phyloP scores from a whole-genome alignment of 2,329 filamentous ascomycete genomes.

The Fusarium ramigenum region DNA sequence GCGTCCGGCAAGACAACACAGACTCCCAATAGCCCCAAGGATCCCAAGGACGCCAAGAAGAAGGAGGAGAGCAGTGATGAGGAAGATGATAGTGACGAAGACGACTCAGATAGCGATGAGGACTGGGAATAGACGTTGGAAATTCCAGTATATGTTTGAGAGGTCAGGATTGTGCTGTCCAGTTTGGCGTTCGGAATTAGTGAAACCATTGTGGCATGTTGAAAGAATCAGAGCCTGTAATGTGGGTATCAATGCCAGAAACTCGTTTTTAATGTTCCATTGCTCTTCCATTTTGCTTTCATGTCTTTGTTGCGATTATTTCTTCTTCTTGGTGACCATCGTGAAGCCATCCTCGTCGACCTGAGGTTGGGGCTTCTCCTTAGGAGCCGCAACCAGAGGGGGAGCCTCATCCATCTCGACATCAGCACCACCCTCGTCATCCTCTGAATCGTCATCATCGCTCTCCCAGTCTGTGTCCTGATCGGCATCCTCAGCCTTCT shows the following conservation, averaged over 20 bases:
- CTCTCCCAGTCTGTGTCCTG: conserved; percentile 71
- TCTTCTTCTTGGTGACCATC: conserved; percentile 74
- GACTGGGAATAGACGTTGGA: conserved; percentile 74
- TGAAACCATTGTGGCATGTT: conserved; percentile 32
- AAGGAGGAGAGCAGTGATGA: conserved; percentile 18
- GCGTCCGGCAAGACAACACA: conserved; percentile 80
- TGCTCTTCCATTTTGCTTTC: conserved; percentile 6
- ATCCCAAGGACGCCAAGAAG: conserved; percentile 55
- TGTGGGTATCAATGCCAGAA: conserved; percentile 43
- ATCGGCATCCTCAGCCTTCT: conserved; percentile 63
- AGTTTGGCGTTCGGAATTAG: conserved; percentile 48
- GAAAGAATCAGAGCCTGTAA: conserved; percentile 29
- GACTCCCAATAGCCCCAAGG: conserved; percentile 74
- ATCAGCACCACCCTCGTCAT: conserved; percentile 64
- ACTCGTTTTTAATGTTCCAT: conserved; percentile 23
- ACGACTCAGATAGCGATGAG: conserved; percentile 59
- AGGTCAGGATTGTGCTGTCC: conserved; percentile 35
- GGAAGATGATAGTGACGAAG: conserved; percentile 13
- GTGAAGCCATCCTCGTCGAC: conserved; percentile 86
- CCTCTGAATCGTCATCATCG: conserved; percentile 67
- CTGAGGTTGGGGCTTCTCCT: conserved; percentile 74
- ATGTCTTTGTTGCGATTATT: conserved; percentile 42
- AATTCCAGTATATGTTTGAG: conserved; percentile 18
- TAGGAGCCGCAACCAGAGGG: conserved; percentile 63
- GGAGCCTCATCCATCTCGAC: conserved; percentile 77